Evolutionary conservation across 208 protist genomes (phyloP).

Genomic region (Wallacemonas rigidus): DNA sequence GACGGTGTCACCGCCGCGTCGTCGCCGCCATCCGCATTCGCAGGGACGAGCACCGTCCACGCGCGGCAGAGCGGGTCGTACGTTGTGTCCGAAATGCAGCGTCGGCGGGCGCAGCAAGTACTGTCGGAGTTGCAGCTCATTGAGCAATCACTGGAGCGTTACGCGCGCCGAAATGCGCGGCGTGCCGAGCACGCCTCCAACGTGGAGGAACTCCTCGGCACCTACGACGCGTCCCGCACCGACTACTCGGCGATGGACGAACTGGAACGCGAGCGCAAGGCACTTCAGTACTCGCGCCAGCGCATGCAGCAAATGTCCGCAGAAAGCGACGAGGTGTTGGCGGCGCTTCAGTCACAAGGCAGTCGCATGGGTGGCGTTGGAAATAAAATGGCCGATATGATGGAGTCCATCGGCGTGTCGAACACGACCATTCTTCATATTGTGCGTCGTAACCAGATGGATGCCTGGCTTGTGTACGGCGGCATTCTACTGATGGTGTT

Average conservation of each 20-base stretch:
- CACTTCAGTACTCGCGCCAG: constrained; percentile 64
- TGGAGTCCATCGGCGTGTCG: constrained; percentile 80
- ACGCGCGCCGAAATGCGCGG: constrained; percentile 43
- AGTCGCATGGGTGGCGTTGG: constrained; percentile 54
- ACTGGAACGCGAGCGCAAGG: constrained; percentile 57
- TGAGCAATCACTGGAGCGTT: constrained; percentile 44
- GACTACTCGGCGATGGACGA: constrained; percentile 53
- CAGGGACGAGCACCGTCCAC: constrained; percentile 16
- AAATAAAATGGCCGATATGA: constrained; percentile 57
- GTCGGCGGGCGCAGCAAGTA: constrained; percentile 60
- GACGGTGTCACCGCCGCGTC: not conserved
- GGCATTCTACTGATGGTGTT: constrained; percentile 62
- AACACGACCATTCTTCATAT: constrained; percentile 81
- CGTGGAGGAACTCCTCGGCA: constrained; percentile 57
- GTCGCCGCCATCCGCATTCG: not conserved
- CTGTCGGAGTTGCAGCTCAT: constrained; percentile 63
- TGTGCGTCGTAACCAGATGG: constrained; percentile 75
- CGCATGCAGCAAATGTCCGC: constrained; percentile 69
- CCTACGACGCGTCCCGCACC: constrained; percentile 25
- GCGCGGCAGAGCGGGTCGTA: constrained; percentile 13
- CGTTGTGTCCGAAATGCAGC: constrained; percentile 57
- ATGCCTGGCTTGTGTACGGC: constrained; percentile 83
- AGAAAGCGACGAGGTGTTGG: constrained; percentile 69
- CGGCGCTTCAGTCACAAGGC: constrained; percentile 67
- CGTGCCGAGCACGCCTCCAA: constrained; percentile 33